A percentile compares a stretch with the other conserved stretches of the same genome.
Evolutionary conservation across 257 asterid genomes (phyloP).

Genomic region (Solanum acaule): DNA sequence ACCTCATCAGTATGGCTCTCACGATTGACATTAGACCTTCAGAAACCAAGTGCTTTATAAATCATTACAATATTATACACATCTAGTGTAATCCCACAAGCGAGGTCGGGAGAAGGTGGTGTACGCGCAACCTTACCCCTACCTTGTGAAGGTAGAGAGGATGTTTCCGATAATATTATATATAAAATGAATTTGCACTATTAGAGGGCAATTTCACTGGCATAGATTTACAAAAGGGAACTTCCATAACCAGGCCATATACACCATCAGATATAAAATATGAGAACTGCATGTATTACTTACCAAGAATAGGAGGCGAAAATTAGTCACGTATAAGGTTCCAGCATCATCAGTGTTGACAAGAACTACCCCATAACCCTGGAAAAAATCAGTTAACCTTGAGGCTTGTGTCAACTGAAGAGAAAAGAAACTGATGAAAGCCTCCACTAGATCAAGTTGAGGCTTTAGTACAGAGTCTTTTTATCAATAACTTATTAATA

Average conservation of each 20-base stretch:
- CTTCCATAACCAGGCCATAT: background rate
- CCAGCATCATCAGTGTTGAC: constrained; percentile 94
- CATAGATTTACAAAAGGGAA: background rate
- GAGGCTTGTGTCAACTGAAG: background rate
- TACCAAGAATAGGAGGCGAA: constrained; percentile 93
- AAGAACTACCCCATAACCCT: constrained; percentile 91
- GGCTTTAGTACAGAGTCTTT: background rate
- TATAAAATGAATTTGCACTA: background rate
- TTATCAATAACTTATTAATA: background rate
- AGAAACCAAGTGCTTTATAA: background rate
- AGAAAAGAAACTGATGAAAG: background rate
- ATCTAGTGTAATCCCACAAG: background rate
- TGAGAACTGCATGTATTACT: constrained; percentile 12
- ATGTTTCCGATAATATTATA: background rate
- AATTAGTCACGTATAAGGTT: constrained; percentile 78
- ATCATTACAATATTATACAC: background rate
- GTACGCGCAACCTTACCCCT: background rate
- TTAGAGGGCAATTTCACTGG: background rate
- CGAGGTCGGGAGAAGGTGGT: background rate
- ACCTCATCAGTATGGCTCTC: background rate
- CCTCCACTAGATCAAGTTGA: background rate
- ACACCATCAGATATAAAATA: background rate
- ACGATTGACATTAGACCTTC: background rate
- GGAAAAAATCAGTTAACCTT: constrained; percentile 27
- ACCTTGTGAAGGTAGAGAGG: background rate